Percentiles rank a stretch among this genome's conserved stretches.
Conservation (phyloP, 2,329 filamentous ascomycete species). For the Trichoderma sp. region DNA sequence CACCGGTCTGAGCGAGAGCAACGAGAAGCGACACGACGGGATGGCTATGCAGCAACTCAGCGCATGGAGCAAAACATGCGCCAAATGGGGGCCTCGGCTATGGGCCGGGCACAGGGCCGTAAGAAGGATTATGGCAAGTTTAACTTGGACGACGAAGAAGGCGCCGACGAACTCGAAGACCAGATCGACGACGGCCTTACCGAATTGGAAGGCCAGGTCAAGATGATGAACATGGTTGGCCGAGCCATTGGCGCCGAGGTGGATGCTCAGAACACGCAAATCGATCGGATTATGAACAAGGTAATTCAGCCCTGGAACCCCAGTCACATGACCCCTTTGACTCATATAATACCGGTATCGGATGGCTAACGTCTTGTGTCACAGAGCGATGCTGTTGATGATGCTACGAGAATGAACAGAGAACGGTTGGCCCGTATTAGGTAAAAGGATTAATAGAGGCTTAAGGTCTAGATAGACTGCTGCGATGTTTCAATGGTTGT, state of each 20-base stretch:
- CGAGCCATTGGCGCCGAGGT: slow-evolving; percentile 74
- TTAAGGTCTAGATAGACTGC: background rate
- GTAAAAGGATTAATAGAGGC: slow-evolving; percentile 28
- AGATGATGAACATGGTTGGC: slow-evolving; percentile 71
- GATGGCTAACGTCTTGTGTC: slow-evolving; percentile 32
- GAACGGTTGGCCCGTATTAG: slow-evolving; percentile 66
- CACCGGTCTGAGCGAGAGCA: slow-evolving; percentile 66
- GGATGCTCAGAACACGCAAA: slow-evolving; percentile 71
- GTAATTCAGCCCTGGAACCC: slow-evolving; percentile 44
- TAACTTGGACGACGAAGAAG: slow-evolving; percentile 73
- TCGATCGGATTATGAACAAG: slow-evolving; percentile 78
- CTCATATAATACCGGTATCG: background rate
- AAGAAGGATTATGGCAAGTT: slow-evolving; percentile 62
- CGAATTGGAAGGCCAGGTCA: slow-evolving; percentile 70
- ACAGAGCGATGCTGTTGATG: slow-evolving; percentile 80
- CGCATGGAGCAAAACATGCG: slow-evolving; percentile 56
- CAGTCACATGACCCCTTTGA: background rate
- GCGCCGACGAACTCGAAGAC: slow-evolving; percentile 47
- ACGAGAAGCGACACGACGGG: slow-evolving; percentile 61
- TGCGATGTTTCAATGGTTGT: background rate
- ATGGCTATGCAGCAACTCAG: slow-evolving; percentile 52
- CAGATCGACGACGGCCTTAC: slow-evolving; percentile 61
- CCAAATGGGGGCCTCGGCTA: too few species aligned
- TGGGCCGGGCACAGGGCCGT: slow-evolving; percentile 34
- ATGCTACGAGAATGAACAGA: slow-evolving; percentile 77